Evolutionary conservation across 108 stramenopile species (phyloP), one percentile per base, ranked within the genome.

Genomic region (Phaeodactylum tricornutum): DNA sequence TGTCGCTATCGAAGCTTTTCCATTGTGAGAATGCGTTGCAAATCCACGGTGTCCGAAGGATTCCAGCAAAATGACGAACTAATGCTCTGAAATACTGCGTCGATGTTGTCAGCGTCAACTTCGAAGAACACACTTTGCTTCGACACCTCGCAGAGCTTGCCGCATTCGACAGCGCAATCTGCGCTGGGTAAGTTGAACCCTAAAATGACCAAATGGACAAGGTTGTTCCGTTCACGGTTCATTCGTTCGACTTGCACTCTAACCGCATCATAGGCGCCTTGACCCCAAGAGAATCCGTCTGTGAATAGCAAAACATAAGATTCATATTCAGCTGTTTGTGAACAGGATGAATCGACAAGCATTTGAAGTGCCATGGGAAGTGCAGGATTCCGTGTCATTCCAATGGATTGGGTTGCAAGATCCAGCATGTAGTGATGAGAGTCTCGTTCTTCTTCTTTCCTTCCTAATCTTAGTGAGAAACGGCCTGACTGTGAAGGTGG

Each of bases 81-180:
- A 4, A 41, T 41, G 14, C 19, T 4, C 5, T 47, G 43, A 36
- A 65, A 65, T 3, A 42, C 43, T 0, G 44, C 50, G 21, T 30
- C 43, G 15, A 57, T 44, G n/a, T 21, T 24, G 2, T 57, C 56
- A 14, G 11, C 6, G 12, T 37, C 44, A 4, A 43, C 50, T 1
- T 40, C 55, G 2, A 65, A 16, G n/a, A 50, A 65, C 7, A 65
- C 29, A 32, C 23, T 17, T 49, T 43, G 34, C 64, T 65, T 21
- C 36, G 64, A 24, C 2, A 55, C 64, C 12, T 45, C 3, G 15
- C 48, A 56, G 28, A 65, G 26, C 17, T 34, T 34, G 22, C 36
- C 38, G 42, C 64, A 65, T 27, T 63, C 53, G 11, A 55, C 54
- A n/a, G n/a, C n/a, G n/a, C n/a, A n/a, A n/a, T n/a, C n/a, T n/a